Evolutionary conservation across 139 green algal species (phyloP).

Genomic region (Trebouxia sp.): DNA sequence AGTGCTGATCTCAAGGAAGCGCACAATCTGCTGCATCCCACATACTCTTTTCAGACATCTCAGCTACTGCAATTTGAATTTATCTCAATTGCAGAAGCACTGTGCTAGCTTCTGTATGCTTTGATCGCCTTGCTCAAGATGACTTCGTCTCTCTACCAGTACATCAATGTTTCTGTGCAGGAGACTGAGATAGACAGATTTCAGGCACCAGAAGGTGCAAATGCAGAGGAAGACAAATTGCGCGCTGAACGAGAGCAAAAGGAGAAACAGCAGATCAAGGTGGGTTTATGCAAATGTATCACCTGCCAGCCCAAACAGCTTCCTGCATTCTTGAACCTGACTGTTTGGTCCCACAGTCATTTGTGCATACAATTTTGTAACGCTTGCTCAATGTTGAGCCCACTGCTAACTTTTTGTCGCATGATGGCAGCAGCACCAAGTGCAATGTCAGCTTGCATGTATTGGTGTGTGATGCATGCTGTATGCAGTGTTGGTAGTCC

Average conservation of each 20-base stretch:
- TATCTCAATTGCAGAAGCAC: background rate
- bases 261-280: slow-evolving; percentile 35
- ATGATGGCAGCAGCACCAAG: background rate
- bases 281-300: background rate
- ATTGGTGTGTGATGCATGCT: background rate
- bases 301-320: background rate
- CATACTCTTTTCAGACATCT: no score
- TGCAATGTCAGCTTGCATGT: background rate
- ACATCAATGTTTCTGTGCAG: background rate
- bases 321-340: background rate
- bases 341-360: no score
- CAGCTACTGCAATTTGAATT: no score
- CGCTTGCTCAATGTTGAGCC: no score
- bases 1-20: background rate
- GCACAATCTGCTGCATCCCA: no score
- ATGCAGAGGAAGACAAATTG: slow-evolving; percentile 69
- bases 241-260: slow-evolving; percentile 53
- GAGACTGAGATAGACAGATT: slow-evolving; percentile 17
- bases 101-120: background rate
- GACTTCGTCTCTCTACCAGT: background rate
- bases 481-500: no score
- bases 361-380: background rate
- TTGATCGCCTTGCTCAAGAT: background rate
- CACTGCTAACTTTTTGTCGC: background rate
- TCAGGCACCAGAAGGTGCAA: slow-evolving; percentile 23